Evolutionary conservation across 495 filamentous ascomycete species (phyloP), one percentile per base, ranked within the genome.

Genomic region (Bryoglossum gracile): DNA sequence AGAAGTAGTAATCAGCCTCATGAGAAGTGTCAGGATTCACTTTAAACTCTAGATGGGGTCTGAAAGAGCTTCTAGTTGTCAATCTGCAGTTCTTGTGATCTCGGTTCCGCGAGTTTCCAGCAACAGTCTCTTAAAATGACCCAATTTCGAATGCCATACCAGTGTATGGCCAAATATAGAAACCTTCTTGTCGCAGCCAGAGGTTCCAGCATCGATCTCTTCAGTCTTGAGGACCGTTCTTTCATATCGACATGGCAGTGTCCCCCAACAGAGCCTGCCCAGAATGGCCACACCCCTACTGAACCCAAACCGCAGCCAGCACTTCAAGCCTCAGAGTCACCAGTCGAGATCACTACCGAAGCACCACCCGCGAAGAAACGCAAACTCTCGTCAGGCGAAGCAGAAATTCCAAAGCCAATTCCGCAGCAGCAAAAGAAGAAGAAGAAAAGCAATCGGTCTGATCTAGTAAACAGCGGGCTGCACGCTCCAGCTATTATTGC

Each of bases 401-500:
- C 18, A 18, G 46, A 24, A 11, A 38, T 46, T 4, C 1, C 11
- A 14, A 30, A 38, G 8, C 4, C 28, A 17, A 18, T 11, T 14
- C 3, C 6, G 19, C 35, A 51, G 41, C 26, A 44, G 48, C n/a
- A 30, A 19, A 53, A 46, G 36, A 53, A 46, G 36, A 48, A 46
- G 22, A 58, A 56, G 34, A 14, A 49, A 26, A 44, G 53, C 25
- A 49, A 48, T 26, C 24, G 50, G 32, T 56, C 46, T 4, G 44
- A 49, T 22, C 32, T 45, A 16, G 35, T 51, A 10, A 9, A 36
- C 4, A 47, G 32, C 46, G 50, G 53, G 1, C 36, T 57, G 4
- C 55, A 69, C 8, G 65, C 67, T 58, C 67, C 73, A 10, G 72
- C 76, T 50, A 67, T 88, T 24, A 73, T 74, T 26, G 67, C 75